A percentile compares a stretch with the other conserved stretches of the same genome.
These are phyloP conservation scores for Ophiostoma angusticollis DNA, from an alignment of 2,329 filamentous ascomycete genomes.

Conservation along the genomic window DNA sequence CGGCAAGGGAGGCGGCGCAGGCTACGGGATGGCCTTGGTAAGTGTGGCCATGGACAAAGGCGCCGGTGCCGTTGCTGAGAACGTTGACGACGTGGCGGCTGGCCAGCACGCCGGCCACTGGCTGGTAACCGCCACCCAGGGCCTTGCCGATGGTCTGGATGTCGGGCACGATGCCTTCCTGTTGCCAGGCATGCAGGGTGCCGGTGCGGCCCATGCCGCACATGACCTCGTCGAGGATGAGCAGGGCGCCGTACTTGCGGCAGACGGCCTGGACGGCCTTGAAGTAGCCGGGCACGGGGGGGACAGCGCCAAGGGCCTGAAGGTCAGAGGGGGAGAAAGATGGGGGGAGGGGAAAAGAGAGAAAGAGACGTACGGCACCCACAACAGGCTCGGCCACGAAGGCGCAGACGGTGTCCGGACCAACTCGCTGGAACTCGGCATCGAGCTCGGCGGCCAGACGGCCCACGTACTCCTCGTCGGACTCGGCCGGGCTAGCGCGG, in stretches of 20 bases:
- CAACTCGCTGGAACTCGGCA: slow-evolving; percentile 49
- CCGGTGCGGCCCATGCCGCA: slow-evolving; percentile 51
- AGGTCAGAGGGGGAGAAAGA: not conserved
- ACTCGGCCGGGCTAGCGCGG: slow-evolving; percentile 30
- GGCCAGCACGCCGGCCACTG: slow-evolving; percentile 46
- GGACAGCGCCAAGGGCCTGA: slow-evolving; percentile 38
- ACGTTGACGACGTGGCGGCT: slow-evolving; percentile 34
- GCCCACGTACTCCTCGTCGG: slow-evolving; percentile 44
- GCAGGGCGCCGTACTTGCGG: slow-evolving; percentile 39
- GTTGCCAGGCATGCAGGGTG: slow-evolving; percentile 50
- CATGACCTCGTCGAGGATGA: slow-evolving; percentile 55
- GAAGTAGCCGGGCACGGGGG: slow-evolving; percentile 36
- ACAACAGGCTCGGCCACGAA: slow-evolving; percentile 65
- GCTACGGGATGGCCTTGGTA: slow-evolving; percentile 30
- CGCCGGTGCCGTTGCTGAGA: slow-evolving; percentile 28
- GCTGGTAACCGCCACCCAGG: slow-evolving; percentile 46
- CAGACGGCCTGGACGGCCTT: slow-evolving; percentile 38
- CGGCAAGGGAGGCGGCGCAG: slow-evolving; percentile 28
- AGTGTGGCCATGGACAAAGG: slow-evolving; percentile 48
- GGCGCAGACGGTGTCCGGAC: slow-evolving; percentile 53
- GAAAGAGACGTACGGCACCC: slow-evolving; percentile 43
- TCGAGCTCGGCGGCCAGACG: slow-evolving; percentile 54
- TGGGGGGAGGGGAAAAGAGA: not conserved
- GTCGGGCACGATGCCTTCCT: slow-evolving; percentile 45
- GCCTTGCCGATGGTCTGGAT: slow-evolving; percentile 52